phyloP scores from a whole-genome alignment of 108 stramenopile species.

The Nannochloropsis gaditana region DNA sequence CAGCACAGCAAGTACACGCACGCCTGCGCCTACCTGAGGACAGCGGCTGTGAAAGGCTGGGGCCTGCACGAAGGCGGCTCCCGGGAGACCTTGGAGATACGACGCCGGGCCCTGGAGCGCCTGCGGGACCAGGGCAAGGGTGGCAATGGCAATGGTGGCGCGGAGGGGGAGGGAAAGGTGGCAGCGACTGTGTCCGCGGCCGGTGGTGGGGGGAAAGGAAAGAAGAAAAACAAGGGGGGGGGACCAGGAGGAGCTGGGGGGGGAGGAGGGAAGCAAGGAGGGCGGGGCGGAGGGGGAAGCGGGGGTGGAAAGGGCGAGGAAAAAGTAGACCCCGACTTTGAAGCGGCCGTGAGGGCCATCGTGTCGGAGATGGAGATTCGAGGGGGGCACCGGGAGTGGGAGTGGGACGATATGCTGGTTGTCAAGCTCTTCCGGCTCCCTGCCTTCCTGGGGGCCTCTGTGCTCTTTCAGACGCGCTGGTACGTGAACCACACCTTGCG shows the following conservation, averaged over 20 bases:
- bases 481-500: not conserved
- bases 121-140: not conserved
- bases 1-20: not conserved
- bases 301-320: not conserved
- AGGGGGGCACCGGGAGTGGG: not conserved
- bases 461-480: not conserved
- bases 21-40: not conserved
- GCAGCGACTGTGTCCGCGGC: not conserved
- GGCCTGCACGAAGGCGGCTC: constrained; percentile 7
- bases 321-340: not conserved
- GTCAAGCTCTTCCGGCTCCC: not conserved
- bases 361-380: not conserved
- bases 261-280: not conserved
- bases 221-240: not conserved
- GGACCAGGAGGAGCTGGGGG: not conserved
- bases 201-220: not conserved
- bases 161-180: not conserved
- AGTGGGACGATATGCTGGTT: not conserved
- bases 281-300: not conserved
- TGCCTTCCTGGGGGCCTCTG: not conserved
- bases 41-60: not conserved
- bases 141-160: not conserved
- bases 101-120: not conserved
- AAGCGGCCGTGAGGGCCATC: not conserved
- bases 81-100: not conserved